These are phyloP conservation scores for Gymnopilus junonius DNA, from an alignment of 768 basidiomycete genomes.

Conservation along the genomic window DNA sequence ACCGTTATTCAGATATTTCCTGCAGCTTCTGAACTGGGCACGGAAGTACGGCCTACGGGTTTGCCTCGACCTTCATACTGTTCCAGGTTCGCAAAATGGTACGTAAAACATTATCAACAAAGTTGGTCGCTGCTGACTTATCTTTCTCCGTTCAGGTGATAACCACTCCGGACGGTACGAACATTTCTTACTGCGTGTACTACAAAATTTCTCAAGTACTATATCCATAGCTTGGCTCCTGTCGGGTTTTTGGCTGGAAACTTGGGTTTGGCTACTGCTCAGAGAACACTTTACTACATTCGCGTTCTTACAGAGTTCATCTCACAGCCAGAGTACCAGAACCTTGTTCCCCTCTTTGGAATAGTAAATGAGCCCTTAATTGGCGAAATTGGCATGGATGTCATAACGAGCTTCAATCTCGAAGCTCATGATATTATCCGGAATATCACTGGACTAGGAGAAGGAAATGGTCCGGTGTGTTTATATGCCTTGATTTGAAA, in stretches of 20 bases:
- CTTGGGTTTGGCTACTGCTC: conserved; percentile 88
- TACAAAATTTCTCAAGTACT: background rate
- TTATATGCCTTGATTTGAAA: background rate
- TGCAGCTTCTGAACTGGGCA: conserved; percentile 79
- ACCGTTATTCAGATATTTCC: conserved; percentile 58
- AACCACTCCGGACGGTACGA: conserved; percentile 61
- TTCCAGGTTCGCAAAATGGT: conserved; percentile 84
- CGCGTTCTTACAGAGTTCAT: conserved; percentile 82
- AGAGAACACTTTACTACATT: conserved; percentile 78
- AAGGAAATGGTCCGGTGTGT: conserved; percentile 58
- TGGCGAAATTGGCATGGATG: conserved; percentile 52
- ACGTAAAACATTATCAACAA: conserved; percentile 5
- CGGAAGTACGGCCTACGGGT: conserved; percentile 91
- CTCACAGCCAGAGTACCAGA: conserved; percentile 57
- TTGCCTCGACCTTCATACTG: conserved; percentile 77
- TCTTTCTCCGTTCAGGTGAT: conserved; percentile 38
- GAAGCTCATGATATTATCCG: conserved; percentile 64
- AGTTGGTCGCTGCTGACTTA: background rate
- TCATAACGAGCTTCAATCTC: conserved; percentile 63
- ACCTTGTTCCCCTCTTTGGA: conserved; percentile 63
- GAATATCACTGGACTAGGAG: conserved; percentile 72
- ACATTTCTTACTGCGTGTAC: background rate
- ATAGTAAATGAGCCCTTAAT: conserved; percentile 64
- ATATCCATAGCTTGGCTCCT: conserved; percentile 37
- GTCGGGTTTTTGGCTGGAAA: conserved; percentile 69